phyloP scores from a whole-genome alignment of 441 rosid species.

The Erodium texanum region DNA sequence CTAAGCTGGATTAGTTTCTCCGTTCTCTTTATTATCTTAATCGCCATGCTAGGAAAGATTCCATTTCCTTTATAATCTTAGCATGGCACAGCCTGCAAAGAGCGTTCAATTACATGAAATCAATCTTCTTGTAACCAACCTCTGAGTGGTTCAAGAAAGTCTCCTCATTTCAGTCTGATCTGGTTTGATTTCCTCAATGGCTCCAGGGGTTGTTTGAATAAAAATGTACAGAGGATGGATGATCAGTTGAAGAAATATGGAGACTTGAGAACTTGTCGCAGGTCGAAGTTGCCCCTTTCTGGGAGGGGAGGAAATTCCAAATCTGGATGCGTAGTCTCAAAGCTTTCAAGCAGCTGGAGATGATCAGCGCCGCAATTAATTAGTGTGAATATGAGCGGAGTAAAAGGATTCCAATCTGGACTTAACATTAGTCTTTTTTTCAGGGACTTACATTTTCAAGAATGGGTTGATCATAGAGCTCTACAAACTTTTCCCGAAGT shows the following conservation, averaged over 20 bases:
- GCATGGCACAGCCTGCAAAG: neutral
- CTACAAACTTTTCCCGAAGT: conserved; percentile 84
- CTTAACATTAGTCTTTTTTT: conserved; percentile 5
- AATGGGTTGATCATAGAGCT: conserved; percentile 70
- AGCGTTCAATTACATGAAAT: neutral
- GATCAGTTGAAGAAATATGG: conserved; percentile 82
- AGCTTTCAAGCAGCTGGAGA: conserved; percentile 71
- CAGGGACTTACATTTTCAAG: conserved; percentile 77
- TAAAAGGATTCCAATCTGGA: neutral
- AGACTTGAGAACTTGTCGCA: conserved; percentile 63
- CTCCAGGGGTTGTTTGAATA: neutral
- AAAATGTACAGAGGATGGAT: conserved; percentile 10
- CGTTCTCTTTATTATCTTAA: neutral
- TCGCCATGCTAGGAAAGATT: neutral
- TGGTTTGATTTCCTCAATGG: neutral
- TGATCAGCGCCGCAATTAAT: conserved; percentile 9
- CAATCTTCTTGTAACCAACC: neutral
- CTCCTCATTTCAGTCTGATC: neutral
- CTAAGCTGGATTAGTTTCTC: neutral
- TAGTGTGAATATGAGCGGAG: conserved; percentile 6
- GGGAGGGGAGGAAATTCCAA: conserved; percentile 75
- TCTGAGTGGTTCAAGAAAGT: neutral
- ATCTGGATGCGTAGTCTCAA: conserved; percentile 57
- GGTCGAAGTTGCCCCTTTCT: conserved; percentile 69
- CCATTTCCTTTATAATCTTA: neutral